Base-by-base conservation (phyloP, 495 filamentous ascomycete genomes). In the Aspergillus steynii region DNA sequence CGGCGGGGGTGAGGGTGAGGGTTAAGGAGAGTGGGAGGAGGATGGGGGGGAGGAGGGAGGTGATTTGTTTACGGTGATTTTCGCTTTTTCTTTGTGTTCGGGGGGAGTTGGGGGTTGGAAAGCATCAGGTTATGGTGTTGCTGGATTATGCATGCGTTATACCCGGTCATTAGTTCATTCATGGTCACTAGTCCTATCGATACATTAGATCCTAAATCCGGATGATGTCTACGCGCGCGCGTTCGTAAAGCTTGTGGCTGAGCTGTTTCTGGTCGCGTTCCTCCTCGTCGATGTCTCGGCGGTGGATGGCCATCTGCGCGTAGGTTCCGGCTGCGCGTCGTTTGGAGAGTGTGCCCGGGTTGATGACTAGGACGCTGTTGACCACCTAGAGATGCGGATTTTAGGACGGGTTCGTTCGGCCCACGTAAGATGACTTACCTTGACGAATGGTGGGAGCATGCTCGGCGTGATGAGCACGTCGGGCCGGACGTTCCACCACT, bases 381-480 rank as follows among this genome's bases (percentile, higher is more conserved):
- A 96, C 85, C 7, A 96, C 91, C 90, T 93, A 47, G 37, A 42
- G 3, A 42, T 14, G 9, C 0, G 4, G 37, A 1, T 14, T 5
- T 53, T 4, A 37, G 14, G 3, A 8, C 37, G 2, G 20, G 3
- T 25, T 29, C 3, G 25, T 4, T 29, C 14, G 20, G 1, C 47
- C 45, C 7, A 48, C 25, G 8, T 42, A 28, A 20, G n/a, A 20
- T 29, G n/a, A 4, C n/a, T 62, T 78, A 95, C 92, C 85, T 91
- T 96, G 46, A 89, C 91, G 79, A 96, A 96, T 4, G 91, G 87
- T 8, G 88, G 86, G 63, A 99, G 73, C 60, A 87, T 83, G 65
- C 92, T 96, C 34, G 95, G 95, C 29, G 90, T 78, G 37, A 99
- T 81, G 61, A 97, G 68, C 29, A 99, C 81, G 79, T 99, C 95